Conservation (phyloP, 2,329 filamentous ascomycete genomes). For the Lachnellula arida region DNA sequence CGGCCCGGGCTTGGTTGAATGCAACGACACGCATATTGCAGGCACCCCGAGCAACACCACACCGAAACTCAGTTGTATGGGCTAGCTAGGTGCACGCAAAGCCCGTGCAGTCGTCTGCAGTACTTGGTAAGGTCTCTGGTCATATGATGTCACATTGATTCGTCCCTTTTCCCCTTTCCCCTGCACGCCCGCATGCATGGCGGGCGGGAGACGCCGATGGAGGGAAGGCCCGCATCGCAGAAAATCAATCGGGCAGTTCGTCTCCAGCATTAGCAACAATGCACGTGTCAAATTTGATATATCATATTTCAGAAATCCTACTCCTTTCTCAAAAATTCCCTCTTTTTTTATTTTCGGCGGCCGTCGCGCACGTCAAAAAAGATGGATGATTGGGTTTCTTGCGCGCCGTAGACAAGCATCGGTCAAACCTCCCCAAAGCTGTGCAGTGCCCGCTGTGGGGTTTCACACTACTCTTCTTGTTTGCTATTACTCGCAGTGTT, state of each 20-base stretch:
- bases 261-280: too few species aligned
- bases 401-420: background rate
- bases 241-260: background rate
- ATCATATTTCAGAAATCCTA: background rate
- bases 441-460: background rate
- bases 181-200: background rate
- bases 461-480: background rate
- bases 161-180: background rate
- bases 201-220: background rate
- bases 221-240: background rate
- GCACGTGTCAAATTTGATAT: background rate
- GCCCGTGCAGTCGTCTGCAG: conserved; percentile 1
- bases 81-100: background rate
- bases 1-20: conserved; percentile 3
- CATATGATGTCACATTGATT: conserved; percentile 12
- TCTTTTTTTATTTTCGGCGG: background rate
- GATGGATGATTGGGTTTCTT: background rate
- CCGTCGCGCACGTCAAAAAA: background rate
- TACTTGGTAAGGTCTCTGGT: conserved; percentile 8
- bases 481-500: too few species aligned
- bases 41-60: background rate
- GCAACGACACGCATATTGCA: background rate
- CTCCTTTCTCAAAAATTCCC: background rate
- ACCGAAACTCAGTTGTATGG: too few species aligned
- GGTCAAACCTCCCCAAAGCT: background rate